Conservation (phyloP, 257 asterid species). For the Voacanga thouarsii region DNA sequence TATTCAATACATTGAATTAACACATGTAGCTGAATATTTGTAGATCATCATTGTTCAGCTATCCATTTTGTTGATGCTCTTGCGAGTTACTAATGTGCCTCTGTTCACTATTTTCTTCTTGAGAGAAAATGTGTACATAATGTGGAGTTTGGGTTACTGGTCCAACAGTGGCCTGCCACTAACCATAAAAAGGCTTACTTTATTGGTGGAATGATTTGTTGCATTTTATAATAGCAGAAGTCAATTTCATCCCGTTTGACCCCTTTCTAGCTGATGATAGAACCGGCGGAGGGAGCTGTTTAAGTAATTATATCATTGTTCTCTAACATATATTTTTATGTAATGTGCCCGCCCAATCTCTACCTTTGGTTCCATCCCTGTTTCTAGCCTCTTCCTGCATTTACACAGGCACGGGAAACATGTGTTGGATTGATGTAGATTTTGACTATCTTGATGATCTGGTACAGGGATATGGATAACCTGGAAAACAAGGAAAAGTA, state of each 20-base stretch:
- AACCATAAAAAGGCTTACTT: neutral
- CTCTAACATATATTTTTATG: too few species aligned
- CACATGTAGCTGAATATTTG: neutral
- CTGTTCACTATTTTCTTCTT: neutral
- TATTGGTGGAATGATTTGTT: neutral
- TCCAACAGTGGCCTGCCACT: neutral
- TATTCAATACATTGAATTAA: neutral
- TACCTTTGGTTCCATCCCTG: too few species aligned
- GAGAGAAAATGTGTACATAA: neutral
- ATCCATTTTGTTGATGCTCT: neutral
- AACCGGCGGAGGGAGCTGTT: too few species aligned
- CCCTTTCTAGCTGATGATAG: too few species aligned
- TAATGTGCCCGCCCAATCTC: too few species aligned
- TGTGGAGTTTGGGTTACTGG: neutral
- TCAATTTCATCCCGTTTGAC: neutral
- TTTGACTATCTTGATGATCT: conserved; percentile 12
- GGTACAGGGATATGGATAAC: conserved; percentile 24
- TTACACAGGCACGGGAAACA: neutral
- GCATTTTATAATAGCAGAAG: neutral
- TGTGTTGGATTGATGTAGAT: neutral
- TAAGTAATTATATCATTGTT: too few species aligned
- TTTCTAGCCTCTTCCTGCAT: neutral
- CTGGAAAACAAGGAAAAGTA: conserved; percentile 48
- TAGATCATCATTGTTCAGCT: neutral
- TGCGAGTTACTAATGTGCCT: neutral